Base-by-base conservation (phyloP, 345 rosid species). In the Citrus mangshanensis region DNA sequence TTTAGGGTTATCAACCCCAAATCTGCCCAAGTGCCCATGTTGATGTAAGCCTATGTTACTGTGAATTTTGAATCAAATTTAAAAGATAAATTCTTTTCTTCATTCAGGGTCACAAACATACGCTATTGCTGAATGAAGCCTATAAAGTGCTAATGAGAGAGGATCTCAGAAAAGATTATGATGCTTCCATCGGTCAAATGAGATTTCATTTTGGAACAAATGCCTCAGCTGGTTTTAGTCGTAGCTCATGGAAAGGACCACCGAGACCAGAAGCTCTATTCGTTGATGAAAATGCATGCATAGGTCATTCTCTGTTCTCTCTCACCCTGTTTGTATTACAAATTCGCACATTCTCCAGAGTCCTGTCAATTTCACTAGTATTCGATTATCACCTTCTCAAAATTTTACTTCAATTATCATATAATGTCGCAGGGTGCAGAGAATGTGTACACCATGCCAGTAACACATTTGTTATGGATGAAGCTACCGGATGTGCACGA, bases 231-330 rank as follows among this genome's bases (percentile, higher is more conserved):
- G 77, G 63, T 18, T 51, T 68, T 34, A 80, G 89, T 61, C 85
- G 79, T 75, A 89, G 91, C 82, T 87, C 90, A n/a, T 89, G 91
- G 92, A 84, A 83, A 51, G 95, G 93, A 56, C 88, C 89, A 2
- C 19, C 79, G 55, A 85, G 92, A 83, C 82, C 91, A 21, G 87
- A 87, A 49, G 92, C 93, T 63, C 77, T 89, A 22, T 89, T 87
- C 73, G 91, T 89, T 4, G 91, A 91, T 84, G 90, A 81, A 82
- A 88, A 83, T 68, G 87, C 87, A 2, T 91, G 95, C 83, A 81
- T 91, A 82, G 93, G 91, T 85, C 51, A 62, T 35, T 16, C 58
- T 54, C 58, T 18, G 7, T 54, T 54, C 58, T 32, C 6, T 40
- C 49, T 54, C 2, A 40, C 5, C 37, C 67, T 63, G 55, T 22